Evolutionary conservation across 2,329 filamentous ascomycete genomes (phyloP).

Genomic region (Zasmidium angulare): DNA sequence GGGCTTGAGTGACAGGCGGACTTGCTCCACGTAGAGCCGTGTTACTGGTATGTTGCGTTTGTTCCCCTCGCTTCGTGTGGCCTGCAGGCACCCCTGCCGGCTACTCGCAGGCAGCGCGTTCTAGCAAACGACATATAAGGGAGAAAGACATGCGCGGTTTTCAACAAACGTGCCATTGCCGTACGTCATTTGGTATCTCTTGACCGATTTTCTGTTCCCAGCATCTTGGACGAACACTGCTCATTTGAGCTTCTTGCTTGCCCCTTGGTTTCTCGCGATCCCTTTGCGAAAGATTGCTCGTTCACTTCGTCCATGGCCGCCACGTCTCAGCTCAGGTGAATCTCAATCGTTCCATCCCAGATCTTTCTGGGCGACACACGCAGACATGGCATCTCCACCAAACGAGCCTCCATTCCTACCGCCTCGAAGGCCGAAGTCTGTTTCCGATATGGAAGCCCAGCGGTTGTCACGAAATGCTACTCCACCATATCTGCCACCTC

Average conservation of each 20-base stretch:
- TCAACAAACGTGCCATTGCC: slow-evolving; percentile 3
- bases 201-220: slow-evolving; percentile 1
- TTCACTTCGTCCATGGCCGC: background rate
- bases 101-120: background rate
- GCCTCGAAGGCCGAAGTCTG: slow-evolving; percentile 20
- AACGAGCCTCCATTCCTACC: slow-evolving; percentile 11
- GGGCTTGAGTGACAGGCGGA: background rate
- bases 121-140: slow-evolving; percentile 11
- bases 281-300: background rate
- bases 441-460: slow-evolving; percentile 14
- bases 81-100: slow-evolving; percentile 12
- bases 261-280: background rate
- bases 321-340: background rate
- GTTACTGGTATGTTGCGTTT: slow-evolving; percentile 12
- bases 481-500: slow-evolving; percentile 18
- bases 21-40: background rate
- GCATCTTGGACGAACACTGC: background rate
- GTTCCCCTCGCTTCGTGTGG: slow-evolving; percentile 1
- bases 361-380: background rate
- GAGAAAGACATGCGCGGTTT: background rate
- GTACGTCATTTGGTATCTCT: slow-evolving; percentile 5
- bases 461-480: slow-evolving; percentile 11
- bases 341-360: background rate
- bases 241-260: background rate
- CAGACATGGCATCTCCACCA: background rate